Evolutionary conservation across 208 protist genomes (phyloP).

Genomic region (Trypanosoma rangeli): DNA sequence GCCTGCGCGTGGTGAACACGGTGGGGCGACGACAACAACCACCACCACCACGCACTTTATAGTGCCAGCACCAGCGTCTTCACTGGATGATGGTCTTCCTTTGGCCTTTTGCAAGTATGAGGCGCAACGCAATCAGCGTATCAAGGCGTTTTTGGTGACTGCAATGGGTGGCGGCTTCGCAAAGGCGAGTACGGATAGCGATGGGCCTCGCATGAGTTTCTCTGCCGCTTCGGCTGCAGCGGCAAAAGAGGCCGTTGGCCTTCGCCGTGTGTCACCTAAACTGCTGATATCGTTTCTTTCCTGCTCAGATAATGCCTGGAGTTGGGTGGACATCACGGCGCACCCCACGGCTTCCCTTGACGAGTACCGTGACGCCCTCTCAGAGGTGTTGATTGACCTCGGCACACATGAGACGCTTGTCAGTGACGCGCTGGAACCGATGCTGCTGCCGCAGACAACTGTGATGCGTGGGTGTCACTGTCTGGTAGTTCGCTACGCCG

Average conservation of each 20-base stretch:
- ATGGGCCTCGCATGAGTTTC: slow-evolving; percentile 61
- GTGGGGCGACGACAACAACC: too few relatives aligned
- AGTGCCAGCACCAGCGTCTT: not conserved
- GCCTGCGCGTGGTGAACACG: not conserved
- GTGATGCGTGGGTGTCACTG: slow-evolving; percentile 48
- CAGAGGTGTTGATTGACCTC: slow-evolving; percentile 50
- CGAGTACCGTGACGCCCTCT: slow-evolving; percentile 58
- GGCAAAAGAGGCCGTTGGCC: slow-evolving; percentile 56
- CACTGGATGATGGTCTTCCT: slow-evolving; percentile 12
- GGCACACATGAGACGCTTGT: slow-evolving; percentile 56
- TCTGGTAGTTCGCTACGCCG: slow-evolving; percentile 71
- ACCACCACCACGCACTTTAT: not conserved
- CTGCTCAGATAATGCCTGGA: slow-evolving; percentile 29
- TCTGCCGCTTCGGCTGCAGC: slow-evolving; percentile 57
- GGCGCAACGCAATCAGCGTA: slow-evolving; percentile 33
- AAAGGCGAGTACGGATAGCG: slow-evolving; percentile 43
- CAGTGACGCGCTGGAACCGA: slow-evolving; percentile 51
- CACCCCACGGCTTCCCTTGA: slow-evolving; percentile 61
- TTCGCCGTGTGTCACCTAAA: slow-evolving; percentile 52
- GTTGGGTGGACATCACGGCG: slow-evolving; percentile 73
- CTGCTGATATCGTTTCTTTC: slow-evolving; percentile 60
- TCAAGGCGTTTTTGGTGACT: slow-evolving; percentile 51
- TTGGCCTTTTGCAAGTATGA: slow-evolving; percentile 18
- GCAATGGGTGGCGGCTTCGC: slow-evolving; percentile 52
- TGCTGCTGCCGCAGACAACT: slow-evolving; percentile 77